Base-by-base conservation (phyloP, 306 rosid genomes). In the Styphnolobium japonicum region DNA sequence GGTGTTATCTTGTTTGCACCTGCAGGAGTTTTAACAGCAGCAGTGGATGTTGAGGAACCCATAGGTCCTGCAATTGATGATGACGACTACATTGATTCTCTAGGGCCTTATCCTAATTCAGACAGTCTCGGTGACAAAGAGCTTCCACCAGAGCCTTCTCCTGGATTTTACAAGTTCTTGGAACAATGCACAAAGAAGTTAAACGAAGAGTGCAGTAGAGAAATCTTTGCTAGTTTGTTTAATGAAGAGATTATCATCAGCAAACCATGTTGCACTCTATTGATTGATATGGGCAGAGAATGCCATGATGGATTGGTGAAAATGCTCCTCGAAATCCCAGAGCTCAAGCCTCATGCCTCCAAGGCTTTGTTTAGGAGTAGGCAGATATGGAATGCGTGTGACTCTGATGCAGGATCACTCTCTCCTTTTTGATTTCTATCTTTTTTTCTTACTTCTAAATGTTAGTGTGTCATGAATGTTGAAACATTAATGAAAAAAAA, bases 381-480 rank as follows among this genome's bases (percentile, higher is more conserved):
- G 5, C 60, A 45, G 34, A 46, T 75, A 7, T 75, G 80, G 72
- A 62, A 48, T 37, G 36, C 48, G 4, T 75, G 80, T 61, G 70
- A 1, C 29, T 3, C 10, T 7, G 58, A 10, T 4, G 18, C 15
- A 3, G 10, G 4, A 42, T 11, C 57, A 61, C 12, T 61, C 10
- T 9, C 63, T 36, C 31, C 31, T 3, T 27, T 27, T 3, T 27
- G 3, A 27, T 27, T 27, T 27, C 31, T 27, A 27, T 3, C 1
- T 1, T 3, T 27, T 27, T 27, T 27, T 3, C 31, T 27, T n/a
- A n/a, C n/a, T n/a, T n/a, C n/a, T n/a, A n/a, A n/a, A n/a, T n/a
- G n/a, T n/a, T n/a, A n/a, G n/a, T n/a, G n/a, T n/a, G n/a, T n/a
- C n/a, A n/a, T n/a, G n/a, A n/a, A n/a, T n/a, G n/a, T n/a, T n/a